Evolutionary conservation across 352 stramenopile genomes (phyloP).

Genomic region (Globisporangium cederbergense): DNA sequence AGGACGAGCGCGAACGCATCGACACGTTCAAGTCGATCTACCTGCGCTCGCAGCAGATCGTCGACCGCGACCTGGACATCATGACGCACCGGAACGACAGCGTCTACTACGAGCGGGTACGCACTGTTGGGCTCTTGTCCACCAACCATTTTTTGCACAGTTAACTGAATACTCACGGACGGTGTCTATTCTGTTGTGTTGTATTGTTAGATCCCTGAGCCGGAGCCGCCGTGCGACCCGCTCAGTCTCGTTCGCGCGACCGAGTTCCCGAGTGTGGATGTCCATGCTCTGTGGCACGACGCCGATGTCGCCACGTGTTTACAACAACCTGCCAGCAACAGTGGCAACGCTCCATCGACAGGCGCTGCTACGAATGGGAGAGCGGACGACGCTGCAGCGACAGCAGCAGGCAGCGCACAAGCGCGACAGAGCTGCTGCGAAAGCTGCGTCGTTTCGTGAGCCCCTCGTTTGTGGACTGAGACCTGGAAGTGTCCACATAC

Average conservation of each 20-base stretch:
- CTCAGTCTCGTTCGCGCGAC: conserved; percentile 53
- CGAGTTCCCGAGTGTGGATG: conserved; percentile 26
- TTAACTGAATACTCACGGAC: background rate
- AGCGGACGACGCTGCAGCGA: background rate
- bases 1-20: conserved; percentile 35
- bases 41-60: conserved; percentile 56
- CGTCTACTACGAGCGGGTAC: conserved; percentile 66
- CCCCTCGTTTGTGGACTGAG: no score
- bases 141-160: background rate
- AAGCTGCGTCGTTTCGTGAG: conserved; percentile 40
- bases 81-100: conserved; percentile 64
- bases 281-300: conserved; percentile 48
- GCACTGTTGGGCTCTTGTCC: conserved; percentile 1
- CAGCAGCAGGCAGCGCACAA: conserved; percentile 5
- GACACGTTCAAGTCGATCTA: conserved; percentile 39
- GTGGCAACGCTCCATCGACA: conserved; percentile 12
- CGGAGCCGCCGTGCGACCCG: conserved; percentile 31
- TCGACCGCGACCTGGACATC: conserved; percentile 67
- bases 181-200: background rate
- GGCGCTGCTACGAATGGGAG: background rate
- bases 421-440: conserved; percentile 33
- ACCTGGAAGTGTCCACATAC: no score
- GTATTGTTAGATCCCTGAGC: conserved; percentile 40
- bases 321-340: conserved; percentile 13
- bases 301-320: conserved; percentile 45